Evolutionary conservation across 768 basidiomycete genomes (phyloP).

Genomic region (Fibroporia radiculosa): DNA sequence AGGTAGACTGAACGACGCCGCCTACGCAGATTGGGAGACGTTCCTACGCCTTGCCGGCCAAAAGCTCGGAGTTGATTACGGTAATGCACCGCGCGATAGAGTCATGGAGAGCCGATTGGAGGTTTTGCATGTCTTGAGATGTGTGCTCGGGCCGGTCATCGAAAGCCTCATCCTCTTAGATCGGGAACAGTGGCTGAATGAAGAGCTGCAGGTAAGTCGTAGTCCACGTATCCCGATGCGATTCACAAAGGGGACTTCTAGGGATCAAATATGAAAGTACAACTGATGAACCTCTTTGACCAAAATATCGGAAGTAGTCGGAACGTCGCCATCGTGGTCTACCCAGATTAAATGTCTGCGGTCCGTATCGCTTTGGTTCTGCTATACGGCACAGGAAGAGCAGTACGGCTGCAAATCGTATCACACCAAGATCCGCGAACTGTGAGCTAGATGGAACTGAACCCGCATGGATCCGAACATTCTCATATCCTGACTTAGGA

Average conservation of each 20-base stretch:
- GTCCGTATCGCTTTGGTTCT: too few species aligned
- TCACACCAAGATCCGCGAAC: too few species aligned
- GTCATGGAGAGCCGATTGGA: slow-evolving; percentile 37
- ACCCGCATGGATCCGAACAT: too few species aligned
- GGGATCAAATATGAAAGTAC: slow-evolving; percentile 21
- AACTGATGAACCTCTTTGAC: slow-evolving; percentile 62
- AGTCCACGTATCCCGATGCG: background rate
- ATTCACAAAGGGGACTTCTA: background rate
- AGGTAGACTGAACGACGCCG: slow-evolving; percentile 44
- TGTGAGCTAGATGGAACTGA: too few species aligned
- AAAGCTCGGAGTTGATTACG: slow-evolving; percentile 8
- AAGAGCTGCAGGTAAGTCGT: slow-evolving; percentile 25
- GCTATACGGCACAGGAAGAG: too few species aligned
- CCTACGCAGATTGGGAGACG: slow-evolving; percentile 41
- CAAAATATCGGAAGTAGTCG: slow-evolving; percentile 65
- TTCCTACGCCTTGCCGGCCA: slow-evolving; percentile 27
- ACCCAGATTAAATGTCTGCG: too few species aligned
- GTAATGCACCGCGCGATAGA: background rate
- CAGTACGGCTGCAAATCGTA: too few species aligned
- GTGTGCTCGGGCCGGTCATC: slow-evolving; percentile 59
- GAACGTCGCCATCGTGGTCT: slow-evolving; percentile 52
- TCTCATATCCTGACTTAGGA: too few species aligned
- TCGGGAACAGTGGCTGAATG: slow-evolving; percentile 48
- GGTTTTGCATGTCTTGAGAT: slow-evolving; percentile 58
- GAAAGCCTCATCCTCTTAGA: slow-evolving; percentile 62